Evolutionary conservation across 1,139 yeast genomes (phyloP).

Genomic region (Lodderomyces orthopsilosis): DNA sequence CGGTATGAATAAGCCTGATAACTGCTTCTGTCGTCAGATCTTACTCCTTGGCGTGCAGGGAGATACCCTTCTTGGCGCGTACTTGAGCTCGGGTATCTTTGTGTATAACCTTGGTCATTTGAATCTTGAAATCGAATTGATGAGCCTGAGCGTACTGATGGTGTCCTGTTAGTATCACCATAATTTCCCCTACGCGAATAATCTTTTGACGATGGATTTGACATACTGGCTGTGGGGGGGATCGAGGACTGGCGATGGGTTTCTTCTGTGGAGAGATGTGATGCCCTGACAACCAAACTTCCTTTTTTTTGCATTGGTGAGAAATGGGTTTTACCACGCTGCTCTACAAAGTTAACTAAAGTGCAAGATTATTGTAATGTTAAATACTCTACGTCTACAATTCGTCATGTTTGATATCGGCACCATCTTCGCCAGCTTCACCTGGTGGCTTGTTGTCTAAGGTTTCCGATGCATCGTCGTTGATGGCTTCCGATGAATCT

Average conservation of each 20-base stretch:
- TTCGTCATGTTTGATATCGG: not conserved
- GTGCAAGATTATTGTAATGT: not conserved
- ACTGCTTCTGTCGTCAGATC: not conserved
- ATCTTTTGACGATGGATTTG: constrained; percentile 5
- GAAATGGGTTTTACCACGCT: no score
- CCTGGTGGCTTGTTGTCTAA: not conserved
- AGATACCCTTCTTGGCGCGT: not conserved
- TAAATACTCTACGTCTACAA: constrained; percentile 1
- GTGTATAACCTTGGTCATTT: not conserved
- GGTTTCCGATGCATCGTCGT: not conserved
- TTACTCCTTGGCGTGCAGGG: not conserved
- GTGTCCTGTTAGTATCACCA: constrained; percentile 11
- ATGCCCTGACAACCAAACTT: no score
- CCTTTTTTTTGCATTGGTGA: not conserved
- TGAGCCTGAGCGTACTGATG: constrained; percentile 6
- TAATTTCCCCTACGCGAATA: constrained; percentile 9
- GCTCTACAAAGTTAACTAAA: not conserved
- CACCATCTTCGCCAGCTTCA: not conserved
- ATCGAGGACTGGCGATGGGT: not conserved
- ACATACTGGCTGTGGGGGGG: constrained; percentile 9
- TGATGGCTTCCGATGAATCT: not conserved
- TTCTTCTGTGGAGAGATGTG: no score
- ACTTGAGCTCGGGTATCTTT: not conserved
- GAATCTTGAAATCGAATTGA: not conserved
- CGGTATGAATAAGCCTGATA: not conserved